Evolutionary conservation across 2,329 filamentous ascomycete species (phyloP), one percentile per base, ranked within the genome.

Genomic region (Teratosphaeria gauchensis): DNA sequence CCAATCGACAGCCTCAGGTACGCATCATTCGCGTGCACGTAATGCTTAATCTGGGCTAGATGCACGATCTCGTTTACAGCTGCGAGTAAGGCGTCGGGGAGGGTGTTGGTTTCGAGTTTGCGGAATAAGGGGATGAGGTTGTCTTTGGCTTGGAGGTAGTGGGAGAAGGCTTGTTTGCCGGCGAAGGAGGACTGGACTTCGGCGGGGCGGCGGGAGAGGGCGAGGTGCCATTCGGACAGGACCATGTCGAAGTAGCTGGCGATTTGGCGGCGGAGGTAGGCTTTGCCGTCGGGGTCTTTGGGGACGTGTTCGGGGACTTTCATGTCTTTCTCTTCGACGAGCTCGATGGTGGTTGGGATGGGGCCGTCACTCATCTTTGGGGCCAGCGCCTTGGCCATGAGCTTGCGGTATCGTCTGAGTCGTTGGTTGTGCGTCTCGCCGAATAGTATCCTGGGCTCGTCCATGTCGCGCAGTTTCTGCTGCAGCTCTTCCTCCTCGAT

Each of bases 241-340:
- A 99, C 84, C 85, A 99, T 90, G 56, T 89, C 95, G 77, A 99
- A 97, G 78, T 96, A 99, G 54, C 89, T 94, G 21, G 89, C 89
- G 58, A 99, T 80, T 74, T 99, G 92, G 11, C 92, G 82, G 76
- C 88, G 92, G 48, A 99, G 77, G 73, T 88, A 91, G 52, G 81
- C 77, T 53, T 85, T 83, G 0, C 79, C 88, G 48, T 85, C 83
- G 21, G 77, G 77, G 65, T 92, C 88, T 66, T 81, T 79, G 1
- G 82, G 79, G 9, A 89, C 76, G 51, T 77, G 79, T 16, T 80
- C 78, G 1, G 84, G 77, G 28, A 97, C 84, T 73, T 92, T 92
- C 90, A 96, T 96, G 65, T 95, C 86, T 71, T 85, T 85, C 75
- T 95, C 92, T 7, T 88, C 84, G 1, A 97, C 86, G 0, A 90